Evolutionary conservation across 306 rosid genomes (phyloP), one percentile per base, ranked within the genome.

Genomic region (Corylus americana): DNA sequence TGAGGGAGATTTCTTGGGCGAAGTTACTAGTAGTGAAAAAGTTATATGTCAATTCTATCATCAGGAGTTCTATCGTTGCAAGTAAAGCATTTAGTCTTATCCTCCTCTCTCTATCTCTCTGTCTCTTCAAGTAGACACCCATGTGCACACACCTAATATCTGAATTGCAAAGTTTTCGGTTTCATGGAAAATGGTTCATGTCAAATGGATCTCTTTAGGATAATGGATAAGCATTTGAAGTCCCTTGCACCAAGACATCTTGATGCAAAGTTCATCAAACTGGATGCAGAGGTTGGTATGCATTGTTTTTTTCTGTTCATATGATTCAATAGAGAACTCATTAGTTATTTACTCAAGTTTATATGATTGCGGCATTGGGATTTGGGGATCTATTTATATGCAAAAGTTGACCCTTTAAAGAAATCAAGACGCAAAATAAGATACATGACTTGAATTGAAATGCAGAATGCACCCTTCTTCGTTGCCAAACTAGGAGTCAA

Each of bases 1-100:
- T n/a, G 98, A 94, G 84, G 98, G 98, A 39, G 98, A 92, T 84
- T 94, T 94, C 87, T 89, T 94, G 75, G 95, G 91, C n/a, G 98
- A 91, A 91, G 98, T 94, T 84, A 94, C 98, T 4, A 83, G 90
- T 55, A 90, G 95, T 84, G 92, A 90, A 74, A 95, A 90, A 81
- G 95, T 81, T 77, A 90, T 95, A 64, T 95, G 98, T 79, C 97
- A 95, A 80, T 95, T 92, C 82, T 91, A 91, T 84, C 98, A 92
- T 83, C 86, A 70, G 68, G 97, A 92, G 67, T 92, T 95, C 86
- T 95, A 95, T 74, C 90, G 98, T 47, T 92, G 98, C 98, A 95
- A 92, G 98, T 95, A 95, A 85, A 85, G 54, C 59, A 39, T 76
- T 81, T 12, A 55, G 37, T 37, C 12, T 61, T 31, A 1, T 22